Base-by-base conservation (phyloP, 2,329 filamentous ascomycete genomes). In the Truncatella angustata region DNA sequence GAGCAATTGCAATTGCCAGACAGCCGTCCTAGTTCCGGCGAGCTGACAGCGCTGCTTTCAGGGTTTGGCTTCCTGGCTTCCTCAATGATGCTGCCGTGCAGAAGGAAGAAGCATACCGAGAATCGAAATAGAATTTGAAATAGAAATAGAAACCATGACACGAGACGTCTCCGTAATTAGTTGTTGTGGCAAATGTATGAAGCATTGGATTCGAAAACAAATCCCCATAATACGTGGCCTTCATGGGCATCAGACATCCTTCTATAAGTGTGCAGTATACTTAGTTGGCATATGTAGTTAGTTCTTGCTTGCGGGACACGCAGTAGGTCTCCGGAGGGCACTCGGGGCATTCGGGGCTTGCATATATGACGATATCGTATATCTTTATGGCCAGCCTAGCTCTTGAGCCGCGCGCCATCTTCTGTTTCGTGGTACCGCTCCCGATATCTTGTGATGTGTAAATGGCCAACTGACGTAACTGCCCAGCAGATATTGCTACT, bases 291-390 rank as follows among this genome's bases (percentile, higher is more conserved):
- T n/a, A n/a, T n/a, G n/a, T n/a, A n/a, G n/a, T n/a, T n/a, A n/a
- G n/a, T n/a, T n/a, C n/a, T n/a, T n/a, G n/a, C n/a, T n/a, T n/a
- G n/a, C n/a, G n/a, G n/a, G n/a, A n/a, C n/a, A n/a, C n/a, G n/a
- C n/a, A n/a, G n/a, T n/a, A n/a, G n/a, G 11, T 6, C 35, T 10
- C 12, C n/a, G 35, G n/a, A 11, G n/a, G 21, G n/a, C 9, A 11
- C 10, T 18, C 9, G 37, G 24, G 4, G 37, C n/a, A 40, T 21
- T 57, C 55, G 52, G 56, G 47, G 54, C 57, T 60, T 60, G 57
- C 60, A 62, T 58, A 44, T 56, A 62, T 60, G 60, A 62, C 60
- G 60, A 57, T 58, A 54, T 58, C 49, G 53, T 55, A 52, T 51
- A 60, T n/a, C n/a, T n/a, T n/a, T n/a, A n/a, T n/a, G n/a, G 55